A percentile compares a stretch with the other conserved stretches of the same genome.
phyloP scores from a whole-genome alignment of 139 green algal species.

The Chlamydomonas schloesseri region DNA sequence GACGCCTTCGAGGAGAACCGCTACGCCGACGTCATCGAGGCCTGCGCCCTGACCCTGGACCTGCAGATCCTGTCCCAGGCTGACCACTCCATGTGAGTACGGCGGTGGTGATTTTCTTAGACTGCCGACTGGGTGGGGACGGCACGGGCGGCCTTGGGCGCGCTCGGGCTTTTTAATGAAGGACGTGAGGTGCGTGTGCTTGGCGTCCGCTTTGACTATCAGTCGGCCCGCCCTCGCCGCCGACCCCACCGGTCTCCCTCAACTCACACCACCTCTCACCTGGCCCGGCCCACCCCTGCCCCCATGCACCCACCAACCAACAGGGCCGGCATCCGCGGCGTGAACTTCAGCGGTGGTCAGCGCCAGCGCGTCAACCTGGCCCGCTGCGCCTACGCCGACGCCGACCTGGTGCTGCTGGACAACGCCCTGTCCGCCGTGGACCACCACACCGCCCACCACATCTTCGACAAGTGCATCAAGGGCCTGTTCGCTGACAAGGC shows the following conservation, averaged over 20 bases:
- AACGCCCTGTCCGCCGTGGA: slow-evolving; percentile 65
- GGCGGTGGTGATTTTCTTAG: too few species aligned
- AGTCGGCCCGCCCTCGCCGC: too few species aligned
- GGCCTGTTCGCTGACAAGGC: slow-evolving; percentile 49
- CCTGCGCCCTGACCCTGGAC: slow-evolving; percentile 60
- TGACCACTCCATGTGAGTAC: slow-evolving; percentile 45
- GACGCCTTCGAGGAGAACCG: slow-evolving; percentile 44
- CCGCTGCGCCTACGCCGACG: slow-evolving; percentile 56
- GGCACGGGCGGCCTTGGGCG: background rate
- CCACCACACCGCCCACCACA: slow-evolving; percentile 66
- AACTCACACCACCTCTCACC: too few species aligned
- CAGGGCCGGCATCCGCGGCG: slow-evolving; percentile 59
- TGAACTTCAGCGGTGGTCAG: slow-evolving; percentile 67
- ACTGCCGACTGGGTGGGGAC: too few species aligned
- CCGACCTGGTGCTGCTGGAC: slow-evolving; percentile 62
- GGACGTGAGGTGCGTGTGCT: too few species aligned
- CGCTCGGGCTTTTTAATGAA: background rate
- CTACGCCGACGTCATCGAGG: slow-evolving; percentile 52
- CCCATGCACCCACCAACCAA: background rate
- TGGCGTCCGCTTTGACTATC: too few species aligned
- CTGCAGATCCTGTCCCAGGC: slow-evolving; percentile 63
- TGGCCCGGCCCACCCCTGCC: too few species aligned
- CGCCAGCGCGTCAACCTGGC: slow-evolving; percentile 64
- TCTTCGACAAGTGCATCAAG: slow-evolving; percentile 57
- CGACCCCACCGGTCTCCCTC: too few species aligned